Evolutionary conservation across 805 yeast genomes (phyloP), one percentile per base, ranked within the genome.

Genomic region (Nakazawaea laoshanensis): DNA sequence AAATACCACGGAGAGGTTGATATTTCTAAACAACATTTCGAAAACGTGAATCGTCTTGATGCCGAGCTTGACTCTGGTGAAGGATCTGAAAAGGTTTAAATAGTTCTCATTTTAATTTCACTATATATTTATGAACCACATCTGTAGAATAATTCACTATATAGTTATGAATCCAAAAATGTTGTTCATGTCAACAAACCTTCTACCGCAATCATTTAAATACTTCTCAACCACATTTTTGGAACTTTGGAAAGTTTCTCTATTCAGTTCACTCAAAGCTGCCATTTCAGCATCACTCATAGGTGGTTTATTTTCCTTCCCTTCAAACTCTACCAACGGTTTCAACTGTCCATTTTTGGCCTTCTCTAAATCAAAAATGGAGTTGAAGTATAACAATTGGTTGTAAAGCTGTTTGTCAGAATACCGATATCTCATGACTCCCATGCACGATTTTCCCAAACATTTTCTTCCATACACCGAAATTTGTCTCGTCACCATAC

Each of bases 381-480:
- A 70, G 41, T 74, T 76, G 44, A 83, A 73, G 49, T 85, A 89
- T 27, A 83, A 63, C 43, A 92, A 61, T 57, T 92, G 97, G 47
- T 84, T 84, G 63, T 88, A 89, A 24, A 92, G 63, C 33, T 75
- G 79, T 49, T 79, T 80, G 52, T 85, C 95, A 17, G 76, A 64
- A 52, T 83, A 92, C 37, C 67, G 68, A 54, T 76, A 82, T 38
- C 73, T 63, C 86, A 87, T 80, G 8, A 80, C 73, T 24, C 97
- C 96, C 46, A 83, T 80, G 48, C 84, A 77, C 47, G 67, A 68
- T 37, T 54, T 54, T 26, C 84, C 81, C 38, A 86, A 65, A 53
- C 97, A 87, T 43, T 89, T 69, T 44, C 78, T 74, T 33, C 97
- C 97, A 48, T 84, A 86, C 4, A 88, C 96, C 14, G 88, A 75